Base-by-base conservation (phyloP, 345 rosid species). In the Eutrema yunnanense region DNA sequence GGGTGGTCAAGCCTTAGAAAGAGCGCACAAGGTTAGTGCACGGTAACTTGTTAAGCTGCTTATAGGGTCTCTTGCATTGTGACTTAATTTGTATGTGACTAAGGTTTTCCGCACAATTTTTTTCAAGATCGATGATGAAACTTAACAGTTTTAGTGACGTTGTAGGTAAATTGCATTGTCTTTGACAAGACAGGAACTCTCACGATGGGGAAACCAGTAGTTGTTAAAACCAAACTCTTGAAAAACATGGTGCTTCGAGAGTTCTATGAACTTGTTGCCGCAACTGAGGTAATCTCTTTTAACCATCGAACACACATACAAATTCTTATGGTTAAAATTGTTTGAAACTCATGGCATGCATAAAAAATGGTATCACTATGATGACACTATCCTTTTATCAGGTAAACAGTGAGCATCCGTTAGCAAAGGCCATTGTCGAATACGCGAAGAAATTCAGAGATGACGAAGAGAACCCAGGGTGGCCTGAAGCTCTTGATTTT, bases 171-270 rank as follows among this genome's bases (percentile, higher is more conserved):
- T 49, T 91, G 96, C 84, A 81, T 95, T 67, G 93, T 95, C 48
- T 95, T 95, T 76, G 99, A 95, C 85, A 95, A 95, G 85, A 95
- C 99, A 1, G 97, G 99, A 62, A 95, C 97, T 14, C 99, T 95
- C 27, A 95, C 99, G 0, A 75, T 85, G 44, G 99, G 99, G 14
- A 95, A 91, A 64, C 99, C 99, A 0, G 92, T 87, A 41, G 90
- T 95, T 40, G 88, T 91, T 14, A 86, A 80, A 72, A 92, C 96
- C 6, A 86, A 80, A 65, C 96, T 91, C 57, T 59, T 91, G 32
- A 84, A 85, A 78, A 86, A 81, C 64, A 77, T 89, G 93, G 88
- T 74, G 37, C 89, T 95, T 11, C 55, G 83, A 54, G 92, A 89
- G 16, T 89, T 95, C 69, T 95, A 88, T 47, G 96, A 88, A 73